A percentile compares a stretch with the other conserved stretches of the same genome.
Conservation (phyloP, 345 rosid species). For the Hypericum perforatum region DNA sequence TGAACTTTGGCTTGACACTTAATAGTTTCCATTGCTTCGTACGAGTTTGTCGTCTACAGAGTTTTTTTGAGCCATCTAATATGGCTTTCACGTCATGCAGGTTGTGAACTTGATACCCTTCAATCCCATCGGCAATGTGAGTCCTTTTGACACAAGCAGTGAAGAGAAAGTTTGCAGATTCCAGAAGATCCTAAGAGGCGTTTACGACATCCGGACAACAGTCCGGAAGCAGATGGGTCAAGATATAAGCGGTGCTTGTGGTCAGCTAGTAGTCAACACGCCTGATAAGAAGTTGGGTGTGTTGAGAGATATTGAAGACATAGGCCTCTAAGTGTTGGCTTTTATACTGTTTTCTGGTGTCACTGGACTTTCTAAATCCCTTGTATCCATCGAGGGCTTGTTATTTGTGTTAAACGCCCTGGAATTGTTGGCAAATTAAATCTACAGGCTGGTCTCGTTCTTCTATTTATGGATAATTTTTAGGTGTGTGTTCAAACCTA, state of each 20-base stretch:
- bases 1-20: slow-evolving; percentile 2
- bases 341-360: too few relatives aligned
- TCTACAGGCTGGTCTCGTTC: too few relatives aligned
- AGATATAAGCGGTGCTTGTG: slow-evolving; percentile 91
- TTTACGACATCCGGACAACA: slow-evolving; percentile 66
- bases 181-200: slow-evolving; percentile 75
- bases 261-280: slow-evolving; percentile 74
- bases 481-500: too few relatives aligned
- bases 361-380: too few relatives aligned
- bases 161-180: slow-evolving; percentile 50
- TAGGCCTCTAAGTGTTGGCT: slow-evolving; percentile 23
- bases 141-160: slow-evolving; percentile 55
- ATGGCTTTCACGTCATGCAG: slow-evolving; percentile 31
- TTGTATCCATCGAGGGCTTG: too few relatives aligned
- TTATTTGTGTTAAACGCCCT: too few relatives aligned
- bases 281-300: slow-evolving; percentile 30
- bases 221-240: slow-evolving; percentile 86
- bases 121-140: slow-evolving; percentile 67
- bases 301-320: slow-evolving; percentile 80
- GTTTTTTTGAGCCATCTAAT: neutral
- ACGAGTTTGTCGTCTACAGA: neutral
- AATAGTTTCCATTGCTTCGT: neutral
- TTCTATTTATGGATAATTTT: too few relatives aligned
- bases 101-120: slow-evolving; percentile 92
- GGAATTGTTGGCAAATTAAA: too few relatives aligned